A percentile compares a stretch with the other conserved stretches of the same genome.
phyloP scores from a whole-genome alignment of 768 basidiomycete species.

The Pholiota molesta region DNA sequence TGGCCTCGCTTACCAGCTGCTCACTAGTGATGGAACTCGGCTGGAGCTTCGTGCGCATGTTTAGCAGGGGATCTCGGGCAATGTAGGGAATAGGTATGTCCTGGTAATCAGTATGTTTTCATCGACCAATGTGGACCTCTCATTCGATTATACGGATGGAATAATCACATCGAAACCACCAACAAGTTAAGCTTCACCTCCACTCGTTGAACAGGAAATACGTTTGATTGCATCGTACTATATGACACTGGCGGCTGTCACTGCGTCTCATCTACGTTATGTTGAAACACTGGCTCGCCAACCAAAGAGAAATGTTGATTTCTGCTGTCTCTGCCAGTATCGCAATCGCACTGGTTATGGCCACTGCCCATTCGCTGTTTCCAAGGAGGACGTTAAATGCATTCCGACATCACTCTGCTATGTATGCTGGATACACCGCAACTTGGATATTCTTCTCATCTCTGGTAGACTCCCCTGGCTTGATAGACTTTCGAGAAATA shows the following conservation, averaged over 20 bases:
- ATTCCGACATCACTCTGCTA: background rate
- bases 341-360: background rate
- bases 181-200: too few species aligned
- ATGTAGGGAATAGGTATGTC: background rate
- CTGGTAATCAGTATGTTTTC: conserved; percentile 23
- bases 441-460: background rate
- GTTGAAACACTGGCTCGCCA: conserved; percentile 38
- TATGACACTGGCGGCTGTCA: too few species aligned
- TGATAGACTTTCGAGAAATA: too few species aligned
- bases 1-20: too few species aligned
- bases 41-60: too few species aligned
- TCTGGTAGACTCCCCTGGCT: too few species aligned
- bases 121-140: conserved; percentile 37
- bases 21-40: too few species aligned
- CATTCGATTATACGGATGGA: too few species aligned
- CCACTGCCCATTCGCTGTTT: background rate
- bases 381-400: too few species aligned
- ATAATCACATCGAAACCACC: too few species aligned
- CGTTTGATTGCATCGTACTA: conserved; percentile 31
- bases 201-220: conserved; percentile 27
- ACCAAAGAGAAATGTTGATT: background rate
- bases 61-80: too few species aligned
- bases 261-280: too few species aligned
- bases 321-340: background rate
- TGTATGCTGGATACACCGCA: background rate